Evolutionary conservation across 2,329 filamentous ascomycete genomes (phyloP), one percentile per base, ranked within the genome.

Genomic region (Akanthomyces lecanii): DNA sequence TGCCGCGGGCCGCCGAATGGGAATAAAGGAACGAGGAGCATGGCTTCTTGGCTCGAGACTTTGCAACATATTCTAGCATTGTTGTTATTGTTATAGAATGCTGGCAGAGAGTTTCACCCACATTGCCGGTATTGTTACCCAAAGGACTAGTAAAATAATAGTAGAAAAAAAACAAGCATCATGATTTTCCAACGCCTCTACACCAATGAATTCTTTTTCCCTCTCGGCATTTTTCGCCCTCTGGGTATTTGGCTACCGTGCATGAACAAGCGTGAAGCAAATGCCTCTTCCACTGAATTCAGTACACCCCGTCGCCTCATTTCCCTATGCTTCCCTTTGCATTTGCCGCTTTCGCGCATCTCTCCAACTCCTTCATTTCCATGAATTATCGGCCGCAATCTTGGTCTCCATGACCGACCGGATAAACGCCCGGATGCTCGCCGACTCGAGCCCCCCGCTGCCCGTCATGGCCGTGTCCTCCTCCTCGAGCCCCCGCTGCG

Each of bases 341-440:
- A 30, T 23, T 44, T 21, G 21, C 40, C n/a, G 14, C 42, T 16
- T 16, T 50, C 7, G 33, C 7, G 33, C 30, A 30, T 4, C 11
- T 18, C 23, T 23, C 18, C 28, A 36, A 28, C 16, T 12, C 44
- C n/a, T 4, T 48, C 33, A 82, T 73, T 85, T 85, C 85, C 85
- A 88, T 69, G 84, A 77, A 40, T 87, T 76, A 70, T 84, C 81
- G 25, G 74, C 74, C 30, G 76, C 75, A 38, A 86, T 73, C 69
- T 86, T 86, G 48, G 75, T 71, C 66, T 87, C 82, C 71, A 90
- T 77, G 16, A 81, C 79, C 56, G 86, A 84, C 67, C 86, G 83
- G 63, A 90, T 79, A 71, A 90, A 87, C 23, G 78, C 77, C 69
- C 81, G 82, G 72, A 89, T 75, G 67, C 82, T 78, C 23, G 78